Conservation (phyloP, 352 stramenopile species). For the Phytopythium litorale region DNA sequence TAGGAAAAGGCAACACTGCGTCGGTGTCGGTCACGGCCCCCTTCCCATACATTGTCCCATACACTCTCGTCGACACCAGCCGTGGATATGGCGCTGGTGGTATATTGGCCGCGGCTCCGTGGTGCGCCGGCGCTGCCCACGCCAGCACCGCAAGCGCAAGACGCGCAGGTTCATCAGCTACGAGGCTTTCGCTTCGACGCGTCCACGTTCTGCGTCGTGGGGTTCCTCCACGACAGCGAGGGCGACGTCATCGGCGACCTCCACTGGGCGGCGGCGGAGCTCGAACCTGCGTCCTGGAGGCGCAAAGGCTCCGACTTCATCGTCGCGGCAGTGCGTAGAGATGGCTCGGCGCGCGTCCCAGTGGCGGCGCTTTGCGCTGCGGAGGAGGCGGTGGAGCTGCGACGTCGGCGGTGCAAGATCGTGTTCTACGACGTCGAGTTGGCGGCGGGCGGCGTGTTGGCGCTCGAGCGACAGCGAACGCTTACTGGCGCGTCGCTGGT, state of each 20-base stretch:
- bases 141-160: too few species aligned
- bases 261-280: conserved; percentile 6
- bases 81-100: conserved; percentile 11
- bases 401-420: conserved; percentile 5
- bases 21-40: not conserved
- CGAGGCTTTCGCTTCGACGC: conserved; percentile 17
- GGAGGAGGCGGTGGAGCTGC: not conserved
- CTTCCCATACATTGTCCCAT: not conserved
- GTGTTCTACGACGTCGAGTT: conserved; percentile 26
- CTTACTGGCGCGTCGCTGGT: not conserved
- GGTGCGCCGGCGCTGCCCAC: conserved; percentile 6
- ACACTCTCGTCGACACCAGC: too few species aligned
- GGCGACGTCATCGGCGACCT: conserved; percentile 6
- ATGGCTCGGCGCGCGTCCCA: not conserved
- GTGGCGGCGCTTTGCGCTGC: not conserved
- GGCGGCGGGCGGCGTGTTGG: conserved; percentile 16
- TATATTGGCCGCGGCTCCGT: conserved; percentile 48
- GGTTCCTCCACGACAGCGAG: not conserved
- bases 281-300: not conserved
- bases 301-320: not conserved
- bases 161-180: not conserved
- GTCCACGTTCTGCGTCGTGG: conserved; percentile 29
- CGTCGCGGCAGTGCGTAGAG: not conserved
- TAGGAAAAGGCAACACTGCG: not conserved
- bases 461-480: conserved; percentile 2